phyloP scores from a whole-genome alignment of 192 early-diverging fungal genomes.

The Podila horticola region DNA sequence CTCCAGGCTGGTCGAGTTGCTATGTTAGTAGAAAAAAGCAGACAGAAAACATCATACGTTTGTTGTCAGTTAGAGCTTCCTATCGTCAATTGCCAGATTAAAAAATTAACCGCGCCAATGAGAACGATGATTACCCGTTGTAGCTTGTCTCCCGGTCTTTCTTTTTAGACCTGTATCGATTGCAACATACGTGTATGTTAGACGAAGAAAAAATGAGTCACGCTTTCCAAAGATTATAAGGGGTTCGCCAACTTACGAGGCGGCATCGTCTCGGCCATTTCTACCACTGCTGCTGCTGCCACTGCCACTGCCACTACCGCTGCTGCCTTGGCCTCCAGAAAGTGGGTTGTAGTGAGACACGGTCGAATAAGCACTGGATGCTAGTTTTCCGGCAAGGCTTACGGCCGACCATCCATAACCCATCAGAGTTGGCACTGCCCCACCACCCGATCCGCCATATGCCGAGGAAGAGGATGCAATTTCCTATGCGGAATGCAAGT shows the following conservation, averaged over 20 bases:
- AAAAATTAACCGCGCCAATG: not conserved
- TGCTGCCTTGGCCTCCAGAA: not conserved
- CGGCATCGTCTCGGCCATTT: not conserved
- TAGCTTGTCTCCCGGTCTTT: conserved; percentile 36
- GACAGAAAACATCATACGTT: not conserved
- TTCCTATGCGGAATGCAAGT: conserved; percentile 1
- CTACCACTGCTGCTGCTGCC: not conserved
- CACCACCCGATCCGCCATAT: conserved; percentile 17
- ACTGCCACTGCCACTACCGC: not conserved
- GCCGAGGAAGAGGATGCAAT: conserved; percentile 20
- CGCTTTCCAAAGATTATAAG: not conserved
- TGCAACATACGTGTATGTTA: not conserved
- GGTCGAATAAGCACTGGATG: conserved; percentile 31
- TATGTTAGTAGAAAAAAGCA: conserved; percentile 4
- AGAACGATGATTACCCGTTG: conserved; percentile 21
- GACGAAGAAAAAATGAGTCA: not conserved
- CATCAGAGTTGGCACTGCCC: conserved; percentile 17
- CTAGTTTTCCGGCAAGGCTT: conserved; percentile 33
- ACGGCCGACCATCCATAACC: conserved; percentile 46
- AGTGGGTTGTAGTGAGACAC: conserved; percentile 42
- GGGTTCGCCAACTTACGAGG: conserved; percentile 9
- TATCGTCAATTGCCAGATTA: not conserved
- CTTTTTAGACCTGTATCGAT: conserved; percentile 24
- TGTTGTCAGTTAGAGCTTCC: not conserved
- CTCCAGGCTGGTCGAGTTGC: conserved; percentile 40